These are phyloP conservation scores for Pleurozium schreberi DNA, from an alignment of 225 moss, liverwort and hornwort species.

Conservation along the genomic window DNA sequence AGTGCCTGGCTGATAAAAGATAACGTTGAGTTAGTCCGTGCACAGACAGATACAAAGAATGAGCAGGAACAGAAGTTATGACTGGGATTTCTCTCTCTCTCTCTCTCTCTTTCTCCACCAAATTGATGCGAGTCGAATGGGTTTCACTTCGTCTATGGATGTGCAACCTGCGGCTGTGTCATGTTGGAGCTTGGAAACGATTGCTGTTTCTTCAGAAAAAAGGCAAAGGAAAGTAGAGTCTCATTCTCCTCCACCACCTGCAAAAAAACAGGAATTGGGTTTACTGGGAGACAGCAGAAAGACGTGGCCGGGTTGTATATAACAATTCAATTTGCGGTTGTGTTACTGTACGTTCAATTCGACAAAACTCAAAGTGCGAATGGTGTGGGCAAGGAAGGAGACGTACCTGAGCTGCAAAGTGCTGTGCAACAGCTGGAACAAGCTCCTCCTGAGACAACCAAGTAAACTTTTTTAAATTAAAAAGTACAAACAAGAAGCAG, in stretches of 20 bases:
- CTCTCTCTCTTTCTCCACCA: neutral
- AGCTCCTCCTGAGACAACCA: slow-evolving; percentile 71
- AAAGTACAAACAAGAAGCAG: neutral
- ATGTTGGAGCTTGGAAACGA: slow-evolving; percentile 63
- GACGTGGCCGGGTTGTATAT: too few relatives aligned
- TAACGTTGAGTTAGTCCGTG: neutral
- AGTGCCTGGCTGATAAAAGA: neutral
- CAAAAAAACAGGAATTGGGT: neutral
- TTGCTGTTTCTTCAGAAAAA: slow-evolving; percentile 81
- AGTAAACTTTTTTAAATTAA: neutral
- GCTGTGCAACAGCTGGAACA: slow-evolving; percentile 81
- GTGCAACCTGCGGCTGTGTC: slow-evolving; percentile 74
- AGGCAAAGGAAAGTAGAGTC: slow-evolving; percentile 74
- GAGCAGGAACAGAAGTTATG: neutral
- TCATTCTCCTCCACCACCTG: slow-evolving; percentile 99
- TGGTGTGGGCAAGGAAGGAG: neutral
- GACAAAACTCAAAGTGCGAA: neutral
- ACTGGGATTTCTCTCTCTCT: neutral
- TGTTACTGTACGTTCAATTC: too few relatives aligned
- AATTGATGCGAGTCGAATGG: neutral
- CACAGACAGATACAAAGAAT: slow-evolving; percentile 13
- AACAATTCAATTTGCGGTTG: neutral
- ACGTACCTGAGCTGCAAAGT: slow-evolving; percentile 86
- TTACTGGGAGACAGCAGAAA: neutral
- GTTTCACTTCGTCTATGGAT: slow-evolving; percentile 63